Base-by-base conservation (phyloP, 139 green algal genomes). In the Coelastrella sp. region DNA sequence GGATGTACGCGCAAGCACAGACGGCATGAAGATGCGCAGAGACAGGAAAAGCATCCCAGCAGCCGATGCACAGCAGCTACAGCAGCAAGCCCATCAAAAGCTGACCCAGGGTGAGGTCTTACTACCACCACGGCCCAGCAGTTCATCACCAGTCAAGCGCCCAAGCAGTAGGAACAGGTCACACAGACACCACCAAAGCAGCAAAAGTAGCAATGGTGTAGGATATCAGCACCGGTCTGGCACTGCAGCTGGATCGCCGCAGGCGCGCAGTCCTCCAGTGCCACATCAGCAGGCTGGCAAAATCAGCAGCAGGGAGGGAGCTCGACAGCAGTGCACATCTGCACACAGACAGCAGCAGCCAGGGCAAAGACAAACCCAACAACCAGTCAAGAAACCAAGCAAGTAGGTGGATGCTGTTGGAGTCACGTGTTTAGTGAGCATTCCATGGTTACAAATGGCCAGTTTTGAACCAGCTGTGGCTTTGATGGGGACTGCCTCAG, bases 71-170 rank as follows among this genome's bases (percentile, higher is more conserved):
- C 62, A 69, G 62, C 62, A 69, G 62, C 62, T 15, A 45, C 37
- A 79, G 25, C 41, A 43, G 41, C 71, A 79, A 21, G 41, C 27
- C n/a, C n/a, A n/a, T n/a, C n/a, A n/a, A n/a, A n/a, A n/a, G n/a
- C n/a, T n/a, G n/a, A n/a, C n/a, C n/a, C n/a, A n/a, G 17, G 68
- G 37, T 62, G 62, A 69, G 62, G 71, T 0, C 13, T n/a, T 79
- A 27, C 21, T 62, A 23, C 41, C 25, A n/a, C 71, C 71, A 19
- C 37, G 71, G 43, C 71, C 71, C 25, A 79, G 71, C 71, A 79
- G 41, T n/a, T 38, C 40, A 13, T 79, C 71, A 15, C 71, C 71
- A 23, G n/a, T 63, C n/a, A 79, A 79, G 41, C 41, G 40, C 13
- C 71, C 41, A 4, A 38, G 23, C 71, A 79, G 21, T n/a, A 79